Evolutionary conservation across 2,329 filamentous ascomycete genomes (phyloP), one percentile per base, ranked within the genome.

Genomic region (Beauveria asiatica): DNA sequence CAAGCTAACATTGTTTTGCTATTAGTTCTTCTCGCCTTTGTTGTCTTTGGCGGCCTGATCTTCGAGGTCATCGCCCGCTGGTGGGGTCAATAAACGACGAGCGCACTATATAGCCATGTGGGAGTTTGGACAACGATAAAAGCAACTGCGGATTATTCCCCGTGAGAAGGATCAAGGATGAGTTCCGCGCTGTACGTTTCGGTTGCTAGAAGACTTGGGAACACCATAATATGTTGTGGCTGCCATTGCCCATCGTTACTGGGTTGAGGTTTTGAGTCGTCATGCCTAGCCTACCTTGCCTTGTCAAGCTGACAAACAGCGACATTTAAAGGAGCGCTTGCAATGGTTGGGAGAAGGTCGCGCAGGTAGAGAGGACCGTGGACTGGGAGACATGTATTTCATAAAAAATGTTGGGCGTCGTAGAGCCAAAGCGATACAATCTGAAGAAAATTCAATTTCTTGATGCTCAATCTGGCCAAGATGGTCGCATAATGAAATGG

Each of bases 1-100:
- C 19, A 19, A 10, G 42, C 52, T 53, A 45, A 46, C 50, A 66
- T 48, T 64, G 41, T 62, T 27, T 23, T 33, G 37, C 49, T 57
- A 0, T 3, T 54, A 85, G 83, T 68, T 30, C 62, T 86, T 50
- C 80, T 86, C 65, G 83, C 70, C 41, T 86, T 86, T 69, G 74
- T 85, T 67, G 74, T 86, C 66, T 82, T 86, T 63, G 83, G 83
- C 62, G 83, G 83, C 42, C 74, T 85, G 30, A 63, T 84, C 65
- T 83, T 85, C 68, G 83, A 85, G 71, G 73, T 77, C 58, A 66
- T 85, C 63, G 79, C 81, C 48, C 80, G 81, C 66, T 76, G 84
- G 72, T 80, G 59, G 59, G 59, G 59, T 49, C 33, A 52, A 52
- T 61, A 61, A 61, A 57, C 37, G 42, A n/a, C 10, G 19, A 13